phyloP scores from a whole-genome alignment of 192 early-diverging fungal species.

The Oehlia diaphana region DNA sequence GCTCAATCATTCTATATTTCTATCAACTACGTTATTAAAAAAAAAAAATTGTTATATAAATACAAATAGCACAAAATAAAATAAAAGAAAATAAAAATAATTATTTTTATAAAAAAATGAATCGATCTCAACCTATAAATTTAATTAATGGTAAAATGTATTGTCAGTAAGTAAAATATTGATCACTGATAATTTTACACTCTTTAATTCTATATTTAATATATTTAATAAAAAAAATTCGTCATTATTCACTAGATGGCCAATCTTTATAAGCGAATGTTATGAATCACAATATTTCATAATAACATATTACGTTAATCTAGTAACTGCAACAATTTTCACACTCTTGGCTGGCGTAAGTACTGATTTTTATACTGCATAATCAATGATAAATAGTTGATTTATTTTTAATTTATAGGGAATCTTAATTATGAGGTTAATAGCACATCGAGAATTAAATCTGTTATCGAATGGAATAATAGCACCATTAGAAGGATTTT shows the following conservation, averaged over 20 bases:
- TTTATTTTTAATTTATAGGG: neutral
- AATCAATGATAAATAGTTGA: neutral
- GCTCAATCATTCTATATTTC: no score
- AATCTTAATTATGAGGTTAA: neutral
- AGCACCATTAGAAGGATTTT: slow-evolving; percentile 16
- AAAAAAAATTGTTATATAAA: no score
- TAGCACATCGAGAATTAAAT: neutral
- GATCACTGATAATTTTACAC: no score
- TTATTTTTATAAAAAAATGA: no score
- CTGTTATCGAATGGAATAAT: neutral
- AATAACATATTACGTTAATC: neutral
- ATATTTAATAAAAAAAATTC: no score
- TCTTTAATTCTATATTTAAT: no score
- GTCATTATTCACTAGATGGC: neutral
- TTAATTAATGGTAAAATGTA: no score
- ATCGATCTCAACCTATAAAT: no score
- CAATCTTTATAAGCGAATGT: neutral
- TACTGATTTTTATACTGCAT: neutral
- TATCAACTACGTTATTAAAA: neutral
- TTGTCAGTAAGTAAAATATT: no score
- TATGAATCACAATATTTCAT: neutral
- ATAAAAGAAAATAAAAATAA: no score
- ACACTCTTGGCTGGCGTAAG: neutral
- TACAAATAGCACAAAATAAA: no score
- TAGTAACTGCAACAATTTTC: neutral